Conservation (phyloP, 164 flowering plant genomes). For the Stephania cephalantha region DNA sequence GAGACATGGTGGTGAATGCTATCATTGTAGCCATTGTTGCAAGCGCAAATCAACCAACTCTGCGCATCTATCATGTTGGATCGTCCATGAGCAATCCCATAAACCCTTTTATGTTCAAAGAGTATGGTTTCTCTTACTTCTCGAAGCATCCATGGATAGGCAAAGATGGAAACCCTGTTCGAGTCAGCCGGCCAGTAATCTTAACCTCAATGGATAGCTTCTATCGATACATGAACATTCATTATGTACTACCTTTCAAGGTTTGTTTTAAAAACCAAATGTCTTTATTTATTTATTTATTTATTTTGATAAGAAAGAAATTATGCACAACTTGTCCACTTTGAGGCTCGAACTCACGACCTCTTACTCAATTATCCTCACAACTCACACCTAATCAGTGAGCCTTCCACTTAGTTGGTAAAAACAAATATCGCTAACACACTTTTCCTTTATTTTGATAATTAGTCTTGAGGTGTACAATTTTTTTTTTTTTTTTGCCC, state of each 20-base stretch:
- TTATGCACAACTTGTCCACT: no score
- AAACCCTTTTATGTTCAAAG: conserved; percentile 13
- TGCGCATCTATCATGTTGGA: conserved; percentile 47
- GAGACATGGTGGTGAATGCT: conserved; percentile 83
- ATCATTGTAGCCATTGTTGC: conserved; percentile 50
- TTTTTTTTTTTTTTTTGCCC: no score
- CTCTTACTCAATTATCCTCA: no score
- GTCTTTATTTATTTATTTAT: no score
- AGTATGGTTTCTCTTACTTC: conserved; percentile 32
- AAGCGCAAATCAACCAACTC: conserved; percentile 28
- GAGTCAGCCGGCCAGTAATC: conserved; percentile 25
- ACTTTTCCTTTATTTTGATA: no score
- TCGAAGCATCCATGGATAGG: conserved; percentile 41
- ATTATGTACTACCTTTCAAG: conserved; percentile 45
- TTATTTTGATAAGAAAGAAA: no score
- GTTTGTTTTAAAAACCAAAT: conserved; percentile 16
- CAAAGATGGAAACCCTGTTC: conserved; percentile 48
- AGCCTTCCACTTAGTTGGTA: no score
- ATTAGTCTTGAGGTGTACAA: no score
- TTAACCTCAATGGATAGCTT: conserved; percentile 40
- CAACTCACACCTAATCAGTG: no score
- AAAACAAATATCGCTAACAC: no score
- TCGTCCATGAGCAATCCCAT: conserved; percentile 50
- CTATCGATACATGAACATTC: conserved; percentile 43
- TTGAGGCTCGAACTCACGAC: no score